Evolutionary conservation across 2,329 filamentous ascomycete species (phyloP), one percentile per base, ranked within the genome.

Genomic region (Colletotrichum musicola): DNA sequence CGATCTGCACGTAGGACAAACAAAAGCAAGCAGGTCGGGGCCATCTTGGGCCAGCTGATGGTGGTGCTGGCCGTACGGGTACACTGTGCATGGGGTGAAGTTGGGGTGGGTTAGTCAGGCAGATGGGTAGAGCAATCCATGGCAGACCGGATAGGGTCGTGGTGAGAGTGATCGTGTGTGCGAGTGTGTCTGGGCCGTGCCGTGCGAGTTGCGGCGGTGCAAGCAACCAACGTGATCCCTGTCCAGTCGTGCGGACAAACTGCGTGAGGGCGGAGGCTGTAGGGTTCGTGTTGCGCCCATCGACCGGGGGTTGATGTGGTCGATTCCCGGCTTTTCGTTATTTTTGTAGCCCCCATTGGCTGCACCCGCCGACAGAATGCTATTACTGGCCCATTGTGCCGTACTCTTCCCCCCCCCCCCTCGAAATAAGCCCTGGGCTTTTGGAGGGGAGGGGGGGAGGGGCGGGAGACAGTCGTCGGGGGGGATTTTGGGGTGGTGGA

Each of bases 121-220:
- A 42, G 58, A 30, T 10, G 42, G 64, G 61, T 59, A 40, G 50
- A 58, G 35, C 47, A 44, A 55, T 44, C 61, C 49, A 50, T 59
- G 61, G 47, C 46, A 51, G 51, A 46, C 47, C 46, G 51, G 42
- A 44, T 53, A 53, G 51, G 50, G 35, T 53, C 30, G 35, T 51
- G 50, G 44, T 46, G 44, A n/a, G 44, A 18, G 44, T 46, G 44
- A 18, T 18, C 44, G 44, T 46, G 44, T 46, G 18, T 46, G 18
- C 44, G 16, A 46, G 59, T 50, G 30, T 46, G 57, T 47, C 50
- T 38, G 22, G 55, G 60, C 25, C 42, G 10, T 62, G 66, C 62
- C 42, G 62, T 68, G 60, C 53, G 42, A 62, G 51, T 47, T 68
- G 67, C 67, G 67, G 67, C 67, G 67, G 63, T 70, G 68, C 68